These are phyloP conservation scores for Scheffersomyces cryptocercus DNA, from an alignment of 1,139 yeast species.

Conservation along the genomic window DNA sequence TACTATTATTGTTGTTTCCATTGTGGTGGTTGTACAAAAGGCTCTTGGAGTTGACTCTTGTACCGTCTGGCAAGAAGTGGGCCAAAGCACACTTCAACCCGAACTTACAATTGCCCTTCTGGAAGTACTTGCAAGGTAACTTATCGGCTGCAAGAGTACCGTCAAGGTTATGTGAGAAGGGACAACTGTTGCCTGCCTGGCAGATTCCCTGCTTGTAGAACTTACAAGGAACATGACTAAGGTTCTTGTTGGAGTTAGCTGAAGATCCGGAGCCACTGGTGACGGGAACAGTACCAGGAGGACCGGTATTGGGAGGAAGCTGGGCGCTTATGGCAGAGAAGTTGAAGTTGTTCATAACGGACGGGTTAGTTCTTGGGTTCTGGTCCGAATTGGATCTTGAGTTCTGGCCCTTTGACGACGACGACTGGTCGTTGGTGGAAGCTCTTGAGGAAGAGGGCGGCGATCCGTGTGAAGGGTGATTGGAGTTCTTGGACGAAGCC, in stretches of 20 bases:
- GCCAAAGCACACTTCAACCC: constrained; percentile 93
- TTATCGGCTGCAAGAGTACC: constrained; percentile 57
- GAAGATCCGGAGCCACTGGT: constrained; percentile 12
- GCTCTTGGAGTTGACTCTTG: constrained; percentile 63
- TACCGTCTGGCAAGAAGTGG: constrained; percentile 85
- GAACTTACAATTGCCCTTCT: constrained; percentile 92
- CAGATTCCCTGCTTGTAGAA: constrained; percentile 89
- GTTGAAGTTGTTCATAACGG: constrained; percentile 6
- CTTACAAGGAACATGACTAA: constrained; percentile 94
- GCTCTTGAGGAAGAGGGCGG: not conserved
- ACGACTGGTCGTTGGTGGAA: not conserved
- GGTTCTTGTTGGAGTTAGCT: constrained; percentile 34
- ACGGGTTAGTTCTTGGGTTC: constrained; percentile 1
- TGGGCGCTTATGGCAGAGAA: constrained; percentile 11
- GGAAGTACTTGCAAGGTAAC: constrained; percentile 89
- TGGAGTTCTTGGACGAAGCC: not conserved
- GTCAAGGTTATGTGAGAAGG: constrained; percentile 81
- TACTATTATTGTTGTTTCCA: constrained; percentile 1
- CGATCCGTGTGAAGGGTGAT: not conserved
- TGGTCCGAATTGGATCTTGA: constrained; percentile 1
- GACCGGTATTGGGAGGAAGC: constrained; percentile 46
- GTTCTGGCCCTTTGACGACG: not conserved
- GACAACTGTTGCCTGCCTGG: constrained; percentile 91
- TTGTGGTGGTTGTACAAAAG: constrained; percentile 6
- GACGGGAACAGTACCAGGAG: constrained; percentile 34